Base-by-base conservation (phyloP, 192 early-diverging fungal species). In the Umbelopsis isabellina region DNA sequence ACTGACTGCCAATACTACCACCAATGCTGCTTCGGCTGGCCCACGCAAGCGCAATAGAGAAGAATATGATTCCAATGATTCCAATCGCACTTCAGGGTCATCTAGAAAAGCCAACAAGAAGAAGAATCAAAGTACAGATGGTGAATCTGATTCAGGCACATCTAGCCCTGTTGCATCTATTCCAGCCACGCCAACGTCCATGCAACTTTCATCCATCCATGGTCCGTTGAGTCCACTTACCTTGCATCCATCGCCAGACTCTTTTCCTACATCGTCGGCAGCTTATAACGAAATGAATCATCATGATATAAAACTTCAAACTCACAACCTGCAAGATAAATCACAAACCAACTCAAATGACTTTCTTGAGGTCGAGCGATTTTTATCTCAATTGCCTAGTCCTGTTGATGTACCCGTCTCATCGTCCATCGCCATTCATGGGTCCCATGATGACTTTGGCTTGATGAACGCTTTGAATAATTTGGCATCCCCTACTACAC, bases 11-110 rank as follows among this genome's bases (percentile, higher is more conserved):
- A 30, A 30, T 30, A 47, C 30, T 30, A 37, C 53, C 20, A 23
- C 71, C 73, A 37, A 21, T 23, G 22, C 25, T 21, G 51, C 44
- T 4, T 53, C 61, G 10, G 67, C 66, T 22, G 69, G 51, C 7
- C 78, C 81, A 64, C 73, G 81, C 30, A 85, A 82, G 52, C 80
- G 85, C 25, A 69, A 76, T 27, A 80, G 82, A 75, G 74, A 79
- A 74, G 87, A 88, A 61, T 79, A 84, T 49, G 87, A 85, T 35
- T 61, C 55, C 27, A 30, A 61, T 35, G 55, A 61, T 61, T 61
- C 55, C 9, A 61, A 61, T 25, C 55, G 33, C 25, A 61, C 55
- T 11, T 61, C 55, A 13, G 25, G 25, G 16, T 61, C 55, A 8
- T 61, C 55, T 35, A 61, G 55, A 16, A 61, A 61, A 25, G 30